Evolutionary conservation across 1,139 yeast species (phyloP).

Genomic region (Debaryomyces psychrophilus): DNA sequence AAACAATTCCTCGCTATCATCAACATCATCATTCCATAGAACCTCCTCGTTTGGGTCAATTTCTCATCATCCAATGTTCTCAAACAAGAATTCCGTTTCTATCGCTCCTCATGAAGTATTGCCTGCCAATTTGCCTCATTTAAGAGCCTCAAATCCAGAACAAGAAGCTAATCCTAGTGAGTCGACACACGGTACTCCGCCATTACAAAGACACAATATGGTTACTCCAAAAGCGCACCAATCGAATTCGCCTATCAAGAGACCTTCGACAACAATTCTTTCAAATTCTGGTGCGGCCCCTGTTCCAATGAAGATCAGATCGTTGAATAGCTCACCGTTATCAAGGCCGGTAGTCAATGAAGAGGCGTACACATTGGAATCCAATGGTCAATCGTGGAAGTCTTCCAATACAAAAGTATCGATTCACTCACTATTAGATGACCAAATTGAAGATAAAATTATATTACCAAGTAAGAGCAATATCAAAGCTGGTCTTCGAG

Average conservation of each 20-base stretch:
- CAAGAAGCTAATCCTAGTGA: not conserved
- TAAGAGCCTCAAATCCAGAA: not conserved
- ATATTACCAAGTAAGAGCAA: not conserved
- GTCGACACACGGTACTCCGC: not conserved
- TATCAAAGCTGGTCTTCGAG: not conserved
- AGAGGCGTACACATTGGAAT: not conserved
- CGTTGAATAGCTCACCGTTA: constrained; percentile 21
- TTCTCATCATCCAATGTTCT: constrained; percentile 17
- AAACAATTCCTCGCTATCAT: constrained; percentile 35
- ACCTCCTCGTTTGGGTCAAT: constrained; percentile 28
- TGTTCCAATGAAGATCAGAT: constrained; percentile 8
- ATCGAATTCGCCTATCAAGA: constrained; percentile 3
- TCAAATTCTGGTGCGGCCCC: not conserved
- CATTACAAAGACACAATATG: not conserved
- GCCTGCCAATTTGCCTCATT: constrained; percentile 8
- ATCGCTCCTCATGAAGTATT: constrained; percentile 31
- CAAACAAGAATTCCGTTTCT: constrained; percentile 23
- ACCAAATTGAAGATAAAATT: not conserved
- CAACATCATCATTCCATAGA: constrained; percentile 34
- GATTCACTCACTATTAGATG: constrained; percentile 35
- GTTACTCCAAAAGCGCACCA: not conserved
- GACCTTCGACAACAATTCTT: not conserved
- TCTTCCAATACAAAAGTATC: constrained; percentile 27
- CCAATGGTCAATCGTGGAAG: constrained; percentile 8
- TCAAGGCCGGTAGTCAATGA: constrained; percentile 12